A percentile compares a stretch with the other conserved stretches of the same genome.
These are phyloP conservation scores for Andrographis paniculata DNA, from an alignment of 305 asterid species.

Conservation along the genomic window DNA sequence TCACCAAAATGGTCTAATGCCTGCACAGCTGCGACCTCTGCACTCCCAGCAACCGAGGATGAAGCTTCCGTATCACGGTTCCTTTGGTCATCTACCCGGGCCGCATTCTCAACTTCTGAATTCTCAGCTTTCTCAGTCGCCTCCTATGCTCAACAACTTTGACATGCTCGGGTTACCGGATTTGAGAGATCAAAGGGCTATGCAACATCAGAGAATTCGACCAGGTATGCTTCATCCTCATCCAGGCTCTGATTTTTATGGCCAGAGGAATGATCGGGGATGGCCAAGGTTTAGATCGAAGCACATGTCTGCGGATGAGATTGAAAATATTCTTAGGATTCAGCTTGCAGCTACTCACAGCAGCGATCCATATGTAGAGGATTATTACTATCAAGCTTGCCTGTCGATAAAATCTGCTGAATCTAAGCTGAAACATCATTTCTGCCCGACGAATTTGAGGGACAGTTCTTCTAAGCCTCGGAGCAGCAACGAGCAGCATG, in stretches of 20 bases:
- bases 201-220: conserved; percentile 49
- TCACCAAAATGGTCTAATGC: conserved; percentile 57
- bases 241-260: conserved; percentile 41
- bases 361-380: conserved; percentile 89
- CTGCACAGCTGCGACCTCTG: conserved; percentile 51
- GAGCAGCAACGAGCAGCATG: conserved; percentile 69
- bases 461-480: conserved; percentile 63
- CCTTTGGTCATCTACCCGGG: conserved; percentile 20
- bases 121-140: conserved; percentile 50
- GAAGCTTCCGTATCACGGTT: conserved; percentile 51
- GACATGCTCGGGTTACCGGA: conserved; percentile 61
- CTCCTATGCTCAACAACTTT: conserved; percentile 41
- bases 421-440: conserved; percentile 76
- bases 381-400: conserved; percentile 90
- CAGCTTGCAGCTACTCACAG: conserved; percentile 90
- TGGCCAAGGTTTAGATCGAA: conserved; percentile 77
- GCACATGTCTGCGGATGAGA: conserved; percentile 77
- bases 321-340: conserved; percentile 74
- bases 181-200: conserved; percentile 68
- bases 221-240: conserved; percentile 44
- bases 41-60: conserved; percentile 53
- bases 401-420: conserved; percentile 65
- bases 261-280: conserved; percentile 43
- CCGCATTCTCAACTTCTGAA: conserved; percentile 15
- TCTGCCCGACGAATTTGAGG: conserved; percentile 65